Evolutionary conservation across 2,329 filamentous ascomycete genomes (phyloP).

Genomic region (Fusarium protoensiforme): DNA sequence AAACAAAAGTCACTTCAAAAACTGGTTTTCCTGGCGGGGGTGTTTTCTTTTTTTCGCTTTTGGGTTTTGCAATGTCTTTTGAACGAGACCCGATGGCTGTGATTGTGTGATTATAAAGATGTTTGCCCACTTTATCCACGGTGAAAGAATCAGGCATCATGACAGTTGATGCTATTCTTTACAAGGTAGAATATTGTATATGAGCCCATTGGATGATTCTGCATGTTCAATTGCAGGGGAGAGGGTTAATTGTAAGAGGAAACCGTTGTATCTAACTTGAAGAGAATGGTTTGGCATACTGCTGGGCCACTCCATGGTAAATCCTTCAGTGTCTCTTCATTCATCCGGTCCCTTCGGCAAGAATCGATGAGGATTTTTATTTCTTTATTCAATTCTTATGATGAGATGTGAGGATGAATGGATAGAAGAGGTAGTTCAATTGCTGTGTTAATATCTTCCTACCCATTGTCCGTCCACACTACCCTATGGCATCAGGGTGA

Average conservation of each 20-base stretch:
- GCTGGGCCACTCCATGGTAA: background rate
- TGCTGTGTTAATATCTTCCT: background rate
- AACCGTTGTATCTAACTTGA: background rate
- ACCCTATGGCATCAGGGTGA: background rate
- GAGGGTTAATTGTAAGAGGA: background rate
- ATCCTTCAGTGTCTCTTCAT: background rate
- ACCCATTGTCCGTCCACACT: background rate
- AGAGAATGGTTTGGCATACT: background rate
- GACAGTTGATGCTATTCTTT: background rate
- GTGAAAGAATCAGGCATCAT: background rate
- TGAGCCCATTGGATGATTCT: background rate
- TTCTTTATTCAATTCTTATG: background rate
- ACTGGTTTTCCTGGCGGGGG: background rate
- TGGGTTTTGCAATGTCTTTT: conserved; percentile 5
- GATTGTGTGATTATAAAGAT: background rate
- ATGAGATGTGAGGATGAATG: background rate
- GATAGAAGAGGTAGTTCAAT: background rate
- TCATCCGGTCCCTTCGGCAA: background rate
- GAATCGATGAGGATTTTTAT: background rate
- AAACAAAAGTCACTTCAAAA: conserved; percentile 49
- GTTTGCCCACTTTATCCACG: background rate
- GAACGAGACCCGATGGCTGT: background rate
- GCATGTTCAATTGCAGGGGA: background rate
- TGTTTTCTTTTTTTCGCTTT: conserved; percentile 23
- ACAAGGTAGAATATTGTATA: background rate